Evolutionary conservation across 2,329 filamentous ascomycete genomes (phyloP), one percentile per base, ranked within the genome.

Genomic region (Bertia moriformis): DNA sequence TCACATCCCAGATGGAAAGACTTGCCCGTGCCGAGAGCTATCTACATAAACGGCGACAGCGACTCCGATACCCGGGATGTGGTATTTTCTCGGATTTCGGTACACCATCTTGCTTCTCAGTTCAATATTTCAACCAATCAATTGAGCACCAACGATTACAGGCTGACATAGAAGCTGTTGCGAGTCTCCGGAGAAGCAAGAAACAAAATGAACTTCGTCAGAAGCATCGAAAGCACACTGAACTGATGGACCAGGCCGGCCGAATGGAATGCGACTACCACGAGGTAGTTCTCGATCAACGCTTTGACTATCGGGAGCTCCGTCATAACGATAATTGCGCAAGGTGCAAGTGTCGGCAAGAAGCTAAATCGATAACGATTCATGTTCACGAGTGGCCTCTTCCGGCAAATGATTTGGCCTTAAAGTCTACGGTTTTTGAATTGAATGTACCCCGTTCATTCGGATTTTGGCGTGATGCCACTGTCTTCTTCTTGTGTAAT

Each of bases 371-470:
- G 0, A 41, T 79, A 0, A 27, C 18, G 0, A 74, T 80, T 4
- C 1, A 32, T 0, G 48, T 71, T 5, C 58, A 72, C 44, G 73
- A 79, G 46, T 76, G 70, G 70, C 72, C 73, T 0, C 52, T 78
- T 0, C 64, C 71, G 0, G 19, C 32, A 0, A 14, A 57, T 0
- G 0, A 33, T 0, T 4, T 42, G 0, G 19, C 57, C 10, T 57
- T 58, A 0, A 64, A 67, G 41, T 56, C 67, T 0, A 58, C 61
- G 0, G 56, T 77, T 0, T 78, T 78, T 38, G 73, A 78, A 44
- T 51, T 77, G 0, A 39, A 45, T 0, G 43, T 61, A 0, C 71
- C 71, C 0, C 3, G 17, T 0, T 19, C 48, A 0, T 66, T 71
- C 22, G 47, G 47, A 0, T 37, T 45, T 1, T 78, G 72, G 72